Evolutionary conservation across 2,329 filamentous ascomycete species (phyloP), one percentile per base, ranked within the genome.

Genomic region (Fusarium heterosporum): DNA sequence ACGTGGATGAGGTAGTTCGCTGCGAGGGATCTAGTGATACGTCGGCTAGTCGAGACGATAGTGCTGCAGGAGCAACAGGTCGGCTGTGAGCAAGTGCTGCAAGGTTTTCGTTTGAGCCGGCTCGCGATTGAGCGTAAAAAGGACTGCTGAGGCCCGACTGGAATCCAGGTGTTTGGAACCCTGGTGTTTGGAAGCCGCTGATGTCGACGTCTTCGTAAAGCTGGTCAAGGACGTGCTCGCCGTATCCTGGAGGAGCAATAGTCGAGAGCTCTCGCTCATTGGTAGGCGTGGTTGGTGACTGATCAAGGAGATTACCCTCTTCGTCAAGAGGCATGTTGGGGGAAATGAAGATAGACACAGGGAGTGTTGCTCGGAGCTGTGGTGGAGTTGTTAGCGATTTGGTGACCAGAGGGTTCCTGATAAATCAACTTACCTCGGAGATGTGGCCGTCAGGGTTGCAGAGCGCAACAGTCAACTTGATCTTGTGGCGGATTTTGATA

Each of bases 361-460:
- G 94, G 30, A 98, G 87, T 40, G 93, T 96, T 45, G 95, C 95
- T 51, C 95, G 90, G 51, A 97, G 87, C 89, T 92, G 52, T 8
- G 17, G 34, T 47, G 5, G 28, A 29, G 12, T 30, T 36, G 54
- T 73, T 42, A 71, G 62, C 34, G 38, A 32, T 32, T 19, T 29
- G 32, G 13, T 7, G 12, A 4, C 32, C 26, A 36, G 1, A 11
- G 32, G 1, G 9, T 13, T 13, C 28, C 36, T 34, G n/a, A 16
- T 8, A 2, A 28, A 17, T 6, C 8, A 13, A 46, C 83, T 75
- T 82, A 91, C 89, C 85, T 98, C 95, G 55, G 94, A 97, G 55
- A 94, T 86, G 75, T 98, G 96, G 0, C 94, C 95, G 76, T 99
- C 96, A 1, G 96, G 95, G 72, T 99, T 98, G 78, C 93, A 91